Evolutionary conservation across 116 monocot genomes (phyloP).

Genomic region (Papilionanthe hybrid): DNA sequence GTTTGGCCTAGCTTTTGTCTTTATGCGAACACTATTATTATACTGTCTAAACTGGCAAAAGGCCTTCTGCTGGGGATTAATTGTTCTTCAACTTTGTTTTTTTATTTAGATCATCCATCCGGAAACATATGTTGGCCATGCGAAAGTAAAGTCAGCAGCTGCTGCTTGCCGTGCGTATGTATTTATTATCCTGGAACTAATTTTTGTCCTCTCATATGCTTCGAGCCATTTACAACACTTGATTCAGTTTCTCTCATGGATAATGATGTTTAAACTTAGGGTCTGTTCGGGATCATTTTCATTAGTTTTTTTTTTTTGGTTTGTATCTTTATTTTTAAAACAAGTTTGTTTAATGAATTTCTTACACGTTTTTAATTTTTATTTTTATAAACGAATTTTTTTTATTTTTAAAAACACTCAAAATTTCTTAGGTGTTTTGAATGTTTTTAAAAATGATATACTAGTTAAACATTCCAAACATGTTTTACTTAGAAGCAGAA

Average conservation of each 20-base stretch:
- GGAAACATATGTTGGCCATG: conserved; percentile 70
- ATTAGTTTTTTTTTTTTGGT: too few species aligned
- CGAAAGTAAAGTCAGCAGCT: conserved; percentile 91
- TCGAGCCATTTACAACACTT: not conserved
- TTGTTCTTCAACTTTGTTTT: not conserved
- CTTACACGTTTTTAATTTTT: too few species aligned
- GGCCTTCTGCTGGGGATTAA: not conserved
- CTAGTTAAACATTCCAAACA: too few species aligned
- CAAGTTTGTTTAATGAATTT: too few species aligned
- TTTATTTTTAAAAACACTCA: too few species aligned
- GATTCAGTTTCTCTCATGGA: not conserved
- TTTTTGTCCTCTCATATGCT: not conserved
- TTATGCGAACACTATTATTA: not conserved
- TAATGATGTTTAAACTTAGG: not conserved
- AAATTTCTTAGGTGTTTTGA: too few species aligned
- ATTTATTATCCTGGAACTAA: conserved; percentile 9
- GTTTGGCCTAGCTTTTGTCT: not conserved
- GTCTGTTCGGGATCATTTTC: too few species aligned
- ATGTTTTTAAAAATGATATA: too few species aligned
- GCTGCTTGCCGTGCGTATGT: conserved; percentile 83
- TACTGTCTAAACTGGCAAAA: not conserved
- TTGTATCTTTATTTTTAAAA: too few species aligned
- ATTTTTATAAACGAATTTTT: too few species aligned
- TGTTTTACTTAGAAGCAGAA: too few species aligned
- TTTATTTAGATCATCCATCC: conserved; percentile 71